phyloP scores from a whole-genome alignment of 1,139 yeast genomes.

The Schizosaccharomyces versatilis region DNA sequence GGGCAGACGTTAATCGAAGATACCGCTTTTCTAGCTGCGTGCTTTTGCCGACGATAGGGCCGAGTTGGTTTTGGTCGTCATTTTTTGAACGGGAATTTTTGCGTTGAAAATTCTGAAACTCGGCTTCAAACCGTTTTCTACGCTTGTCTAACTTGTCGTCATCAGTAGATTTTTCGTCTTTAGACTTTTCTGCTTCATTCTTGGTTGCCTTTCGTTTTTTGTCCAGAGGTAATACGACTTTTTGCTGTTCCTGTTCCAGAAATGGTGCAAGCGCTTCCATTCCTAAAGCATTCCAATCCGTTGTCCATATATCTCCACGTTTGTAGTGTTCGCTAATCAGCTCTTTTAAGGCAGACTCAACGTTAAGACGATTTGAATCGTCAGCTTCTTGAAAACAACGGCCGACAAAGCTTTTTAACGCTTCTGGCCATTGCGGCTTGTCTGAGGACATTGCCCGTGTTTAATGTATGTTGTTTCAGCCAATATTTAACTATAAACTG shows the following conservation, averaged over 20 bases:
- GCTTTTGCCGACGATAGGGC: slow-evolving; percentile 41
- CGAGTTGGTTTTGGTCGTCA: slow-evolving; percentile 3
- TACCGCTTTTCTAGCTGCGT: slow-evolving; percentile 51
- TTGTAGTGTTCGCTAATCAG: slow-evolving; percentile 31
- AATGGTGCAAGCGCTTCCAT: slow-evolving; percentile 7
- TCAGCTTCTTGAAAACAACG: slow-evolving; percentile 8
- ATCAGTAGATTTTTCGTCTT: slow-evolving; percentile 7
- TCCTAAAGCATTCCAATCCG: slow-evolving; percentile 32
- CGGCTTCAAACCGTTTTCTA: slow-evolving; percentile 30
- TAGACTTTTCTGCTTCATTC: slow-evolving; percentile 4
- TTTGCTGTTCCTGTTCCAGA: slow-evolving; percentile 4
- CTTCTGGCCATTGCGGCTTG: slow-evolving; percentile 26
- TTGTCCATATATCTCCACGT: slow-evolving; percentile 27
- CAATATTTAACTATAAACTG: too few relatives aligned
- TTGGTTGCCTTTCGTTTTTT: slow-evolving; percentile 7
- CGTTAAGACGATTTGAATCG: slow-evolving; percentile 3
- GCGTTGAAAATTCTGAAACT: slow-evolving; percentile 13
- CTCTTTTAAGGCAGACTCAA: slow-evolving; percentile 26
- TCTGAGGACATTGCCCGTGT: not conserved
- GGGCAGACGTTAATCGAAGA: slow-evolving; percentile 70
- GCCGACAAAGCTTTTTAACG: slow-evolving; percentile 28
- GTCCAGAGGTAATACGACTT: slow-evolving; percentile 9
- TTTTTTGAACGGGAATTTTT: slow-evolving; percentile 4
- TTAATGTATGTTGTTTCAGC: too few relatives aligned
- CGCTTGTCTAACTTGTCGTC: slow-evolving; percentile 20